These are phyloP conservation scores for Nigrospora sphaerica DNA, from an alignment of 2,329 filamentous ascomycete genomes.

Conservation along the genomic window DNA sequence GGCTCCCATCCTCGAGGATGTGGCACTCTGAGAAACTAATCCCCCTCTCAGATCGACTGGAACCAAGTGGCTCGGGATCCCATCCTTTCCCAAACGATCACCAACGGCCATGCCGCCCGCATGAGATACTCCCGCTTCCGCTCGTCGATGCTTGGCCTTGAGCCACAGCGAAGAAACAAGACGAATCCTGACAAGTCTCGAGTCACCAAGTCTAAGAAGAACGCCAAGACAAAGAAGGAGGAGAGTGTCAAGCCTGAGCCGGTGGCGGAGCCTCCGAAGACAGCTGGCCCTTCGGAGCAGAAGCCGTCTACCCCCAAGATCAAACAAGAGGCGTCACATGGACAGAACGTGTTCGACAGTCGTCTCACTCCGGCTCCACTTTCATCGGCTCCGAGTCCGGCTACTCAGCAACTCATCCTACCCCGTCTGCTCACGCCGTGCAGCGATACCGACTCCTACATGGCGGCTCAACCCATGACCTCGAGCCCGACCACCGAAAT, in stretches of 20 bases:
- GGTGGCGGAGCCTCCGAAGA: constrained; percentile 9
- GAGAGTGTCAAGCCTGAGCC: constrained; percentile 32
- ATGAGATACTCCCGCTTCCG: constrained; percentile 53
- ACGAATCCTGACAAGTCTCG: constrained; percentile 29
- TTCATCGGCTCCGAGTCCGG: constrained; percentile 8
- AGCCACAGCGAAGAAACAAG: constrained; percentile 40
- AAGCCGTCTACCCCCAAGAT: constrained; percentile 17
- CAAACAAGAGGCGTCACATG: constrained; percentile 27
- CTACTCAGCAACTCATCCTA: constrained; percentile 24
- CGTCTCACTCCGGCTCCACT: constrained; percentile 22
- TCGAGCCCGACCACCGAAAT: constrained; percentile 25
- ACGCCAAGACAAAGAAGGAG: constrained; percentile 28
- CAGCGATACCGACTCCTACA: constrained; percentile 40
- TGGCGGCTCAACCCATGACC: constrained; percentile 17
- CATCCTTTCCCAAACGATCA: constrained; percentile 44
- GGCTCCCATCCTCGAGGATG: not conserved
- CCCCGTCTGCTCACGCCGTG: constrained; percentile 41
- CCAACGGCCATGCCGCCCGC: constrained; percentile 53
- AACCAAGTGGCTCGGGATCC: constrained; percentile 48
- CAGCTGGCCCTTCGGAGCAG: constrained; percentile 12
- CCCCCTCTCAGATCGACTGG: constrained; percentile 47
- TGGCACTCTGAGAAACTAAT: constrained; percentile 8
- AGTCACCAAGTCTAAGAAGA: constrained; percentile 39
- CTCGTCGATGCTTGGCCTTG: constrained; percentile 36
- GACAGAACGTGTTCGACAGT: constrained; percentile 19